Evolutionary conservation across 495 filamentous ascomycete genomes (phyloP).

Genomic region (Cercophora scortea): DNA sequence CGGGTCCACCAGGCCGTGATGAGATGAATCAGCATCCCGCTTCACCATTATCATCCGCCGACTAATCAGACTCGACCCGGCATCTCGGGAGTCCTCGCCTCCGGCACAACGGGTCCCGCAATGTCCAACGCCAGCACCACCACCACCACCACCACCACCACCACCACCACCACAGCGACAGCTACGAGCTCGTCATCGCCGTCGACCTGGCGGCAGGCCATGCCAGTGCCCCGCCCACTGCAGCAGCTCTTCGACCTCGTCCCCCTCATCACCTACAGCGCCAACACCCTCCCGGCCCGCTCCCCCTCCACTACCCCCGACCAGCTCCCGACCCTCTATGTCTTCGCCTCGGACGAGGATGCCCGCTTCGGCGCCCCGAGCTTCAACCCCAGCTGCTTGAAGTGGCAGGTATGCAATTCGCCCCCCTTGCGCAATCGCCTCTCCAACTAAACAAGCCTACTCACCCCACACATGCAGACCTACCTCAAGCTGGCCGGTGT

Average conservation of each 20-base stretch:
- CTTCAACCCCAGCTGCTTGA: conserved; percentile 90
- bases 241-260: conserved; percentile 78
- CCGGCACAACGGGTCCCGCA: no score
- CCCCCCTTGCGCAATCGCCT: no score
- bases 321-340: conserved; percentile 58
- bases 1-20: no score
- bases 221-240: conserved; percentile 66
- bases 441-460: no score
- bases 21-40: no score
- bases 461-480: conserved; percentile 43
- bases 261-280: conserved; percentile 68
- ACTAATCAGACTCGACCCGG: no score
- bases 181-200: conserved; percentile 2
- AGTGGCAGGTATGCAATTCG: conserved; percentile 69
- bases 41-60: no score
- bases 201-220: conserved; percentile 16
- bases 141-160: not conserved
- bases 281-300: conserved; percentile 67
- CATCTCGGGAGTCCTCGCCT: no score
- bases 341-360: conserved; percentile 64
- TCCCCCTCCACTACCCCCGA: conserved; percentile 38
- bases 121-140: no score
- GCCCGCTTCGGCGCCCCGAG: conserved; percentile 59
- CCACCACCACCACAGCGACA: not conserved
- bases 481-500: conserved; percentile 74